phyloP scores from a whole-genome alignment of 1,139 yeast species.

The Saccharomyces hybrid region DNA sequence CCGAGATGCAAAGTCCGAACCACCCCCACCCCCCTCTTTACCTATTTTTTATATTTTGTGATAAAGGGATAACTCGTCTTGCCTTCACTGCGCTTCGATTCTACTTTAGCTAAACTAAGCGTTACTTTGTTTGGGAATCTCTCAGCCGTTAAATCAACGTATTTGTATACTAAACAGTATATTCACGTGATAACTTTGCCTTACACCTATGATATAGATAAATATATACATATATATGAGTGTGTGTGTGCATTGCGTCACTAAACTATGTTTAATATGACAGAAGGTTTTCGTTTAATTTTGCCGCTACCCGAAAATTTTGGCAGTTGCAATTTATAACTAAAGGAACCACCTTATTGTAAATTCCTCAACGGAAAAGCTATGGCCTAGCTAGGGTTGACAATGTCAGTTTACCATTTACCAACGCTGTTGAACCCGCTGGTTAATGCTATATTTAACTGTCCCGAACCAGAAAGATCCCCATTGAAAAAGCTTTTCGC shows the following conservation, averaged over 20 bases:
- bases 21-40: too few species aligned
- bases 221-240: neutral
- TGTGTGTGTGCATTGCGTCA: neutral
- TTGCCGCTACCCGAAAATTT: neutral
- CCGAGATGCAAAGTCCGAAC: neutral
- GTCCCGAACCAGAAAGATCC: slow-evolving; percentile 47
- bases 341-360: neutral
- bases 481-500: slow-evolving; percentile 44
- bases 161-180: neutral
- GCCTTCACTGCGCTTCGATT: neutral
- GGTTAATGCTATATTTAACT: slow-evolving; percentile 60
- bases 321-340: neutral
- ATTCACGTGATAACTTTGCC: neutral
- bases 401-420: slow-evolving; percentile 31
- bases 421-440: slow-evolving; percentile 54
- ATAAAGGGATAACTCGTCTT: neutral
- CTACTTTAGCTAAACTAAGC: neutral
- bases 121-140: neutral
- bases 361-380: neutral
- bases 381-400: neutral
- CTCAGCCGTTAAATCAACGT: neutral
- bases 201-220: neutral
- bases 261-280: neutral
- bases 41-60: neutral
- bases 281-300: neutral